phyloP scores from a whole-genome alignment of 805 yeast species.

The Pichia phayaonensis region DNA sequence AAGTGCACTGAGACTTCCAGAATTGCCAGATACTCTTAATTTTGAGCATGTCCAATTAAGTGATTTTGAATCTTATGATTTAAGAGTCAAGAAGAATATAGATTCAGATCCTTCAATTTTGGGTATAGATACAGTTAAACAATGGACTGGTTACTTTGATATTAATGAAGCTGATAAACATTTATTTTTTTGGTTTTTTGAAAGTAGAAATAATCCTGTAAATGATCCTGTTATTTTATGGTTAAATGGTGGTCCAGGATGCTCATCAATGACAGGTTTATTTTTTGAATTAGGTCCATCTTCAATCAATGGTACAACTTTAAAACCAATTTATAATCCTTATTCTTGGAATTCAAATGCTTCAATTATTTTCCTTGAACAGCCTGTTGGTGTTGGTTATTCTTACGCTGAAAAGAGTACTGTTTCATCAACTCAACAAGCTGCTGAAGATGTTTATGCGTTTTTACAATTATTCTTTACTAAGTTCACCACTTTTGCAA shows the following conservation, averaged over 20 bases:
- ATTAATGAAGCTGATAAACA: conserved; percentile 61
- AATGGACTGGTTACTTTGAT: conserved; percentile 81
- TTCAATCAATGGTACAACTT: conserved; percentile 44
- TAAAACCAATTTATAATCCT: conserved; percentile 63
- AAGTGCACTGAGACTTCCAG: conserved; percentile 3
- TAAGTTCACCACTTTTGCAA: conserved; percentile 55
- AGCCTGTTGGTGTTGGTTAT: conserved; percentile 83
- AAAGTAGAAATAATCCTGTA: conserved; percentile 80
- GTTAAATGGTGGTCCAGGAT: conserved; percentile 95
- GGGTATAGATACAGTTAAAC: conserved; percentile 77
- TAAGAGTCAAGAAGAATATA: conserved; percentile 16
- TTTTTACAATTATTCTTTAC: conserved; percentile 73
- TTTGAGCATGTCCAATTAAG: conserved; percentile 7
- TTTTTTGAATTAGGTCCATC: conserved; percentile 86
- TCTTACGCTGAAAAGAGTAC: conserved; percentile 40
- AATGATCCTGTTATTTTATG: conserved; percentile 81
- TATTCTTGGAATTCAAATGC: conserved; percentile 82
- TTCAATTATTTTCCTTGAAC: conserved; percentile 78
- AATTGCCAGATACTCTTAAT: not conserved
- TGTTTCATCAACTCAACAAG: conserved; percentile 69
- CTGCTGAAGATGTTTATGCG: conserved; percentile 76
- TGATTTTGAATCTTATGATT: conserved; percentile 18
- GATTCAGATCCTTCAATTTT: conserved; percentile 47
- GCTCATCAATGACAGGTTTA: conserved; percentile 81
- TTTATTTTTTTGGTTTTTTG: conserved; percentile 76